A percentile compares a stretch with the other conserved stretches of the same genome.
Evolutionary conservation across 2,329 filamentous ascomycete genomes (phyloP).

Genomic region (Neodidymelliopsis sp.): DNA sequence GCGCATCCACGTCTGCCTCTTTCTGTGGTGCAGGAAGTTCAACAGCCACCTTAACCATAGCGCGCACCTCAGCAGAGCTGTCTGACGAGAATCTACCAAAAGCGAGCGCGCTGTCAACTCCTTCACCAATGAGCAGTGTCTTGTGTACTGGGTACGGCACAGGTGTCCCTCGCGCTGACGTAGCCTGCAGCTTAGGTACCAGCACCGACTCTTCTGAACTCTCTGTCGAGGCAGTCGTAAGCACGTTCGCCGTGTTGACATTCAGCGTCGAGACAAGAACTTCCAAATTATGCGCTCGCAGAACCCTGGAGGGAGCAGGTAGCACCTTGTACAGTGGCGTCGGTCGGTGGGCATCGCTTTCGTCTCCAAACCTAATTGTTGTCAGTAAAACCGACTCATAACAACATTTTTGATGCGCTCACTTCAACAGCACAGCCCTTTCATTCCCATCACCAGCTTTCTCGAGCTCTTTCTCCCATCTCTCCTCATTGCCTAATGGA

Average conservation of each 20-base stretch:
- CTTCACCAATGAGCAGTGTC: slow-evolving; percentile 76
- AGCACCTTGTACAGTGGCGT: slow-evolving; percentile 67
- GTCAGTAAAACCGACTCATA: slow-evolving; percentile 20
- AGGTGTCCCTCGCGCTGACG: slow-evolving; percentile 68
- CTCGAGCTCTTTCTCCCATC: slow-evolving; percentile 55
- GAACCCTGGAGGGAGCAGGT: slow-evolving; percentile 66
- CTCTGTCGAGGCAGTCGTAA: slow-evolving; percentile 37
- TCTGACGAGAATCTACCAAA: slow-evolving; percentile 52
- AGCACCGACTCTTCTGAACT: slow-evolving; percentile 71
- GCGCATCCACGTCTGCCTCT: slow-evolving; percentile 41
- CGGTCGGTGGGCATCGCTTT: slow-evolving; percentile 54
- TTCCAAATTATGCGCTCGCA: slow-evolving; percentile 70
- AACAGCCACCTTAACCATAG: slow-evolving; percentile 64
- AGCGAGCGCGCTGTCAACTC: slow-evolving; percentile 71
- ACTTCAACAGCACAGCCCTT: slow-evolving; percentile 53
- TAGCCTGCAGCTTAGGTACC: slow-evolving; percentile 75
- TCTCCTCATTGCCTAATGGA: slow-evolving; percentile 50
- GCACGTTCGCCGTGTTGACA: slow-evolving; percentile 50
- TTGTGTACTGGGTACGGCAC: slow-evolving; percentile 86
- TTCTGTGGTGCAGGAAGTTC: slow-evolving; percentile 58
- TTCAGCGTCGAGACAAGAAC: slow-evolving; percentile 64
- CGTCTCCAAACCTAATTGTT: slow-evolving; percentile 61
- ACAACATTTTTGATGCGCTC: slow-evolving; percentile 6
- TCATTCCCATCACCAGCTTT: slow-evolving; percentile 41
- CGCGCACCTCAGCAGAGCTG: slow-evolving; percentile 48